A percentile compares a stretch with the other conserved stretches of the same genome.
These are phyloP conservation scores for Chamaenerion angustifolium DNA, from an alignment of 345 rosid species.

Conservation along the genomic window DNA sequence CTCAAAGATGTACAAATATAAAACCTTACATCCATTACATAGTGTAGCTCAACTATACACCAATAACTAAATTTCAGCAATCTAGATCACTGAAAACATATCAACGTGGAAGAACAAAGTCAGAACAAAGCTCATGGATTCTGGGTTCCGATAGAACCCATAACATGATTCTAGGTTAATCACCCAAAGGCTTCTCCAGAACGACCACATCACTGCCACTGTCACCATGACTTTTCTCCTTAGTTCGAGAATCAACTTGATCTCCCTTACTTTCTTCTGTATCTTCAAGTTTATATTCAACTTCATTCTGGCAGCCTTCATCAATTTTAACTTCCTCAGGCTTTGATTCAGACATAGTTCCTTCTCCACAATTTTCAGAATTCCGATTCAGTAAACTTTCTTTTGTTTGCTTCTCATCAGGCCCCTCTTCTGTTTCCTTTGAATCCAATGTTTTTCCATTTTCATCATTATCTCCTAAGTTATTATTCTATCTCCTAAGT, in stretches of 20 bases:
- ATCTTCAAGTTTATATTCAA: constrained; percentile 9
- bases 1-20: too few relatives aligned
- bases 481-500: too few relatives aligned
- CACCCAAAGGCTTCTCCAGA: constrained; percentile 11
- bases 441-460: constrained; percentile 4
- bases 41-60: too few relatives aligned
- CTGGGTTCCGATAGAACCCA: too few relatives aligned
- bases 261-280: constrained; percentile 9
- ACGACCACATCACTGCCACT: constrained; percentile 5
- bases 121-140: too few relatives aligned
- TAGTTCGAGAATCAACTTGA: constrained; percentile 5
- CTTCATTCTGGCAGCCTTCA: constrained; percentile 7
- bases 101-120: too few relatives aligned
- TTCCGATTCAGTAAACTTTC: constrained; percentile 11
- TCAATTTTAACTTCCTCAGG: constrained; percentile 9
- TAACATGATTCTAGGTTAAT: too few relatives aligned
- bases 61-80: too few relatives aligned
- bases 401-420: constrained; percentile 11
- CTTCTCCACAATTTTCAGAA: constrained; percentile 4
- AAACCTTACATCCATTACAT: too few relatives aligned
- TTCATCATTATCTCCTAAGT: constrained; percentile 7
- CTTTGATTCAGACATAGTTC: constrained; percentile 1
- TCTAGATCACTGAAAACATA: too few relatives aligned
- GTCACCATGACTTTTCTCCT: constrained; percentile 3
- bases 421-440: constrained; percentile 3